Base-by-base conservation (phyloP, 352 stramenopile genomes). In the Globisporangium uncinulatum region DNA sequence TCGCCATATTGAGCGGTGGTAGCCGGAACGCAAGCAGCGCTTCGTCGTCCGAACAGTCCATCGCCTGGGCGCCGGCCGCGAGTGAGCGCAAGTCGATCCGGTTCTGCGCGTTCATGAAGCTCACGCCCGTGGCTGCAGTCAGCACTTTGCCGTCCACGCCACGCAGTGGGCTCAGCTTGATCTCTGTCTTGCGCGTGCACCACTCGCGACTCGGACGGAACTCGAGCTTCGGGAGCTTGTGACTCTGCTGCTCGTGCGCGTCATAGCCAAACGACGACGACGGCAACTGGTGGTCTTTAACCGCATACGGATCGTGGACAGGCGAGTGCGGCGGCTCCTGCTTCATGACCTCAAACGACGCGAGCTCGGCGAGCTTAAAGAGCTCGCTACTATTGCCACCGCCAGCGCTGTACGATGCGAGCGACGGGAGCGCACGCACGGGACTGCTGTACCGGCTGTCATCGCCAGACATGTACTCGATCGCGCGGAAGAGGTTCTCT, bases 261-360 rank as follows among this genome's bases (percentile, higher is more conserved):
- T 65, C 47, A 42, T 59, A 46, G 53, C 56, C 54, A 5, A 19
- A 31, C 49, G 31, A 34, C 49, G 31, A 31, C 49, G 31, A 34
- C 49, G 31, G 49, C 32, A 17, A 19, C n/a, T 6, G 20, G 19
- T 50, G 44, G 15, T 64, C 37, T 7, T 54, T 44, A 37, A 51
- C 50, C 32, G 57, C 56, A 46, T 57, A 49, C 24, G 48, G 32
- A 32, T 42, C 44, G 50, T 47, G 17, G 43, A 31, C 60, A 19
- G 60, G 54, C 29, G 60, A 63, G 34, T 57, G 51, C 36, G 71
- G 42, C 19, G 74, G 72, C 56, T 84, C 74, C 50, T 81, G 67
- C 62, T 86, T 86, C 74, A 92, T 89, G 36, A 83, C 78, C 50
- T 92, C 79, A 51, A 87, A 81, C 21, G 79, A 86, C 9, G 81